Conservation (phyloP, 2,329 filamentous ascomycete species). For the Cladosporium colombiae region DNA sequence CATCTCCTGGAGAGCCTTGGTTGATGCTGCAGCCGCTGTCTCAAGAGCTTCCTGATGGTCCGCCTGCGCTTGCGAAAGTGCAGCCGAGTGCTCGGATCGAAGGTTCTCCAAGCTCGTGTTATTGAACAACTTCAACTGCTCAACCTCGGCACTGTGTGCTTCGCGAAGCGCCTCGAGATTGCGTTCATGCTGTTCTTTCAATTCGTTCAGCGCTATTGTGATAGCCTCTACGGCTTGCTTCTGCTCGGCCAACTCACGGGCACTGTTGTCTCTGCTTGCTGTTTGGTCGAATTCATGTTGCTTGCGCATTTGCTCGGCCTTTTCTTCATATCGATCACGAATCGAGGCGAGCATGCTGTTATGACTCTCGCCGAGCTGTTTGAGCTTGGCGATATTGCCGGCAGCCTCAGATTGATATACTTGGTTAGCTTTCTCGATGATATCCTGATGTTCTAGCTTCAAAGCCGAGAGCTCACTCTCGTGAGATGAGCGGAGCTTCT, state of each 20-base stretch:
- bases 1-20: neutral
- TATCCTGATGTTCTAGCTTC: neutral
- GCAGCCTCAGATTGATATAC: neutral
- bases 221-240: neutral
- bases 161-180: neutral
- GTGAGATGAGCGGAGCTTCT: neutral
- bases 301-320: conserved; percentile 11
- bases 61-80: conserved; percentile 4
- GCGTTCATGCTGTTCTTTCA: conserved; percentile 2
- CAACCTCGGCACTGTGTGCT: conserved; percentile 4
- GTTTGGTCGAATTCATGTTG: neutral
- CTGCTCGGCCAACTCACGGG: neutral
- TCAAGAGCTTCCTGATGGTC: conserved; percentile 14
- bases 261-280: neutral
- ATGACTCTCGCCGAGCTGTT: conserved; percentile 10
- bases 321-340: conserved; percentile 11
- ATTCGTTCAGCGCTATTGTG: neutral
- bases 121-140: neutral
- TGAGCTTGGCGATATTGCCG: neutral
- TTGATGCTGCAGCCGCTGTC: neutral
- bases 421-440: neutral
- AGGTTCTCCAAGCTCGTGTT: neutral
- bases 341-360: conserved; percentile 3
- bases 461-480: neutral
- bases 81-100: conserved; percentile 12